Base-by-base conservation (phyloP, 75 land plant species). In the Azolla pinnata region DNA sequence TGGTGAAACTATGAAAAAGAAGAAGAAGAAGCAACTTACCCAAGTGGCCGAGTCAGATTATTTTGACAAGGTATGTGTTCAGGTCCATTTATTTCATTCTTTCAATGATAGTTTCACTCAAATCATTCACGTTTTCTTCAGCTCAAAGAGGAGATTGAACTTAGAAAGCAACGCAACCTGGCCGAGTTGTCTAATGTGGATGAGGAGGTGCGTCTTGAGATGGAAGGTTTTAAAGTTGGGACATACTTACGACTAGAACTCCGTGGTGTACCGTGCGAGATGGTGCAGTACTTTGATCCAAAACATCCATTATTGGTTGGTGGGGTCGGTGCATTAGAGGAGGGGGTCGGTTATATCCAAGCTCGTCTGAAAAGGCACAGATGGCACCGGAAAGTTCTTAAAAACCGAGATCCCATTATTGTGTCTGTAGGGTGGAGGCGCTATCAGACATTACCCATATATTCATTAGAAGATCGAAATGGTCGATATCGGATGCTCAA, bases 391-490 rank as follows among this genome's bases (percentile, higher is more conserved):
- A 95, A 95, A 62, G 85, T 84, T 8, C 71, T 95, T 60, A 95
- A 95, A 82, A 90, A 83, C 31, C 70, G 82, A 47, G 99, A 95
- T 54, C 99, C 99, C 17, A 66, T 95, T 33, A 69, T 95, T 35
- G 71, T 95, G 32, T 95, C 99, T 7, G 72, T 90, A 50, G 99
- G 99, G n/a, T 95, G 99, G 99, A 72, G 99, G 31, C 75, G 99
- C 19, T 95, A 80, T 67, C 97, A 95, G 62, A 95, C 92, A 19
- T 53, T 69, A n/a, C 99, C 99, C 33, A 75, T 95, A 8, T 95
- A 95, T 75, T 77, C 91, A 44, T 79, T 76, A 27, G 97, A 95
- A 63, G 99, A 95, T 52, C 66, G 64, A 0, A 90, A 90, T 72
- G 86, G 87, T 7, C 85, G 96, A 4, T 75, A 81, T 63, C 83